A percentile compares a stretch with the other conserved stretches of the same genome.
Conservation (phyloP, 257 asterid species). For the Ehretia macrophylla region DNA sequence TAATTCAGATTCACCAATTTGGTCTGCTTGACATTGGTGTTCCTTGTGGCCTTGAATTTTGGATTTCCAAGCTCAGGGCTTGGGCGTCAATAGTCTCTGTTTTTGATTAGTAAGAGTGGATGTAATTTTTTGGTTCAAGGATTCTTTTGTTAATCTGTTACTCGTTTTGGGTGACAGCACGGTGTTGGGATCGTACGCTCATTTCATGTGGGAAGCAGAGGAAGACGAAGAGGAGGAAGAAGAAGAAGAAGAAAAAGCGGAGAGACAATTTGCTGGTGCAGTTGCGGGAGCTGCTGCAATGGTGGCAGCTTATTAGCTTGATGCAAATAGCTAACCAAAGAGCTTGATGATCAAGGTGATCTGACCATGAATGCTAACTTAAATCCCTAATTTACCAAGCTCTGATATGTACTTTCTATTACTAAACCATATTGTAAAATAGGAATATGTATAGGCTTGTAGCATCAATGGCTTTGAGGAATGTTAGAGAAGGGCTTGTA, state of each 20-base stretch:
- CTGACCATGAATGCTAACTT: neutral
- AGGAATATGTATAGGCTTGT: too few relatives aligned
- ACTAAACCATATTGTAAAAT: too few relatives aligned
- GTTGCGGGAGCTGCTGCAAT: neutral
- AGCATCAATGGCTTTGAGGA: too few relatives aligned
- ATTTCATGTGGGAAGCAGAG: conserved; percentile 68
- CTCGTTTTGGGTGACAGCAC: conserved; percentile 25
- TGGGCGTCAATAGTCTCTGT: too few relatives aligned
- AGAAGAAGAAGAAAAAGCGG: neutral
- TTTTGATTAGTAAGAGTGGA: neutral
- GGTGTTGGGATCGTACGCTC: conserved; percentile 70
- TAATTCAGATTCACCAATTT: too few relatives aligned
- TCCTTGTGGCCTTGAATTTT: too few relatives aligned
- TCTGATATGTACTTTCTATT: too few relatives aligned
- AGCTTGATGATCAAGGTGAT: neutral
- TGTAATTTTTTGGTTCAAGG: neutral
- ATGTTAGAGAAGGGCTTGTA: too few relatives aligned
- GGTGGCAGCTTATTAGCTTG: conserved; percentile 12
- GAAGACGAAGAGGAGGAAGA: conserved; percentile 28
- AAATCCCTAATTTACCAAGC: too few relatives aligned
- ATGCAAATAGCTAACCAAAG: neutral
- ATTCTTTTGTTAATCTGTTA: neutral
- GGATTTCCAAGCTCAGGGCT: too few relatives aligned
- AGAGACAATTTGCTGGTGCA: neutral
- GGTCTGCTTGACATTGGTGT: too few relatives aligned